Base-by-base conservation (phyloP, 2,329 filamentous ascomycete species). In the Colletotrichum sublineola region DNA sequence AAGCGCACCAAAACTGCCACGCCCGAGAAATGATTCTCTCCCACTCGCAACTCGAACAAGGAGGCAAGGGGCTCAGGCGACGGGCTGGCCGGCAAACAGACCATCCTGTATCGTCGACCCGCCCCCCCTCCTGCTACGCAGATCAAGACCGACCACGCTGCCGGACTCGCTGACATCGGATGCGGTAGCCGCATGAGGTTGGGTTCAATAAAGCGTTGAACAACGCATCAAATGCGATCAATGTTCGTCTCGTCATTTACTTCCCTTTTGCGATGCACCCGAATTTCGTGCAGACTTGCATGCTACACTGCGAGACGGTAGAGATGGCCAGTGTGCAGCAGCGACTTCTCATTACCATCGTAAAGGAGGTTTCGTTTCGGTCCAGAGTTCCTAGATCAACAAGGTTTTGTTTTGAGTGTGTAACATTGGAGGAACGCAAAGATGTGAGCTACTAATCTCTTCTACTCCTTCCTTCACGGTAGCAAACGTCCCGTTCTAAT, bases 131-230 rank as follows among this genome's bases (percentile, higher is more conserved):
- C 55, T 64, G 55, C 20, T 46, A 55, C 61, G 68, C 55, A 56
- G 55, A 73, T 24, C 24, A 42, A 55, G 61, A 40, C 53, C 60
- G 66, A 38, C 70, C 70, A 56, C 33, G 53, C 36, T 56, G 33
- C 61, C 40, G 67, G 66, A 67, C 66, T 65, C 61, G 40, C 67
- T 60, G 57, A 65, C 40, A 65, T 62, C 67, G 50, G 70, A 70
- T 62, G 67, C 61, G 60, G 61, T 61, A 57, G 53, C 55, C 65
- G 66, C 70, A 73, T 73, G 70, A 73, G 61, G 66, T 44, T 70
- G 67, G 57, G 46, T 44, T 70, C 20, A 50, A 63, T 48, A 44
- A 29, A 55, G 69, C 53, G 40, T 52, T 68, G 66, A 56, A 44
- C 40, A 71, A 33, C 48, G 66, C 69, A 64, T 64, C 69, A 36